Evolutionary conservation across 2,329 filamentous ascomycete genomes (phyloP).

Genomic region (Coniochaeta prunicola): DNA sequence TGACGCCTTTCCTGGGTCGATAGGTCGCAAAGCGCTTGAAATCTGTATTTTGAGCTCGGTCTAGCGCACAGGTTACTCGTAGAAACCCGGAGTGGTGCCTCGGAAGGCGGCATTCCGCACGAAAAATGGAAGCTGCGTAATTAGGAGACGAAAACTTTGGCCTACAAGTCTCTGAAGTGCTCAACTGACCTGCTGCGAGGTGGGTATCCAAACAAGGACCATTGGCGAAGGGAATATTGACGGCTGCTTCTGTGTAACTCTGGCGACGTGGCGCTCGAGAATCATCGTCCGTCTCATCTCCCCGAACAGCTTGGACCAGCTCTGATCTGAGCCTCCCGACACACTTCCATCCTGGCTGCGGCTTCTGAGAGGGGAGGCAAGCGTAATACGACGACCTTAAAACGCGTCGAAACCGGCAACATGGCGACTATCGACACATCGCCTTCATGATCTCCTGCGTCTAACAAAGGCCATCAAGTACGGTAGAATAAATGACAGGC

Average conservation of each 20-base stretch:
- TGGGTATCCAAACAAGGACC: not conserved
- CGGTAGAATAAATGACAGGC: not conserved
- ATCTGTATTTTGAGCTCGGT: too few relatives aligned
- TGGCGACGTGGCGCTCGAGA: not conserved
- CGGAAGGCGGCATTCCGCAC: slow-evolving; percentile 15
- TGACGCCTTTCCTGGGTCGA: not conserved
- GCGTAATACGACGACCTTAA: not conserved
- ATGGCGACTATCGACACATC: not conserved
- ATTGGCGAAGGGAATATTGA: not conserved
- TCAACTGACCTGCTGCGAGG: not conserved
- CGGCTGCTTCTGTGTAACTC: not conserved
- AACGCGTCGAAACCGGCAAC: not conserved
- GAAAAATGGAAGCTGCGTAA: slow-evolving; percentile 8
- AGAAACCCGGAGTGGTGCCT: slow-evolving; percentile 3
- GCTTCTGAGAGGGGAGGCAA: not conserved
- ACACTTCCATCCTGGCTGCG: not conserved
- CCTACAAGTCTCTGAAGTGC: not conserved
- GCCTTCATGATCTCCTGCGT: not conserved
- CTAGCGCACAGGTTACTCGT: not conserved
- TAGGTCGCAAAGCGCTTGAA: not conserved
- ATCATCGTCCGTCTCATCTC: not conserved
- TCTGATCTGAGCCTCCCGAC: not conserved
- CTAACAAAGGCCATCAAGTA: not conserved
- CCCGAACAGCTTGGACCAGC: not conserved
- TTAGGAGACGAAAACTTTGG: slow-evolving; percentile 3